Evolutionary conservation across 2,329 filamentous ascomycete species (phyloP), one percentile per base, ranked within the genome.

Genomic region (Aspergillus sergii): DNA sequence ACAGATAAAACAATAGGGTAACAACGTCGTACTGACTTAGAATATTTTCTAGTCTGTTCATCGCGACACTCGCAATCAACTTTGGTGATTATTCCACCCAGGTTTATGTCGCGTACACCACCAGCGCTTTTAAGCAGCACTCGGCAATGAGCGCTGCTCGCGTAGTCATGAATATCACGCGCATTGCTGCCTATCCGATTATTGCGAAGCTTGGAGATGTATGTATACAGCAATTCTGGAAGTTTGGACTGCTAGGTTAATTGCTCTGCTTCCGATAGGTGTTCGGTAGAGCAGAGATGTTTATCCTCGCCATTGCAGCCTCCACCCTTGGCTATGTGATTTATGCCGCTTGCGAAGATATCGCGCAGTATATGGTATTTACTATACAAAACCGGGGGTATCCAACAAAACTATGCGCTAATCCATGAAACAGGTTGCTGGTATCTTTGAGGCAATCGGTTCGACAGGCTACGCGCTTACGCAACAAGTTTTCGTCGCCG

Each of bases 401-500:
- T 26, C 3, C 23, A 26, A 12, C 23, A 2, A 0, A 9, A 3
- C 3, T 28, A 26, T 16, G 21, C 1, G 14, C 45, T 48, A 16
- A 48, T 8, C 1, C 0, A 7, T n/a, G 1, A 34, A 10, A n/a
- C 9, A 88, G 69, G 66, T 63, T 30, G 70, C 68, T 4, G 67
- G 67, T 14, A 84, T 89, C 43, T 88, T 89, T 73, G 89, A 88
- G 70, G 83, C 86, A 2, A 84, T 86, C 7, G 87, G 87, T 2
- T 82, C 83, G 55, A 87, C 86, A 0, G 86, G 86, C 2, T 81
- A 88, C 8, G 82, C 86, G 62, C 86, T 89, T 55, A 74, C 89
- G 26, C 84, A 88, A 69, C 87, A 89, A 71, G 85, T 90, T 46
- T 88, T 90, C 72, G 84, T 89, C 56, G 88, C 88, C 34, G 87